Percentiles rank a stretch among this genome's conserved stretches.
These are phyloP conservation scores for Hortiboletus campestris DNA, from an alignment of 768 basidiomycete genomes.

Conservation along the genomic window DNA sequence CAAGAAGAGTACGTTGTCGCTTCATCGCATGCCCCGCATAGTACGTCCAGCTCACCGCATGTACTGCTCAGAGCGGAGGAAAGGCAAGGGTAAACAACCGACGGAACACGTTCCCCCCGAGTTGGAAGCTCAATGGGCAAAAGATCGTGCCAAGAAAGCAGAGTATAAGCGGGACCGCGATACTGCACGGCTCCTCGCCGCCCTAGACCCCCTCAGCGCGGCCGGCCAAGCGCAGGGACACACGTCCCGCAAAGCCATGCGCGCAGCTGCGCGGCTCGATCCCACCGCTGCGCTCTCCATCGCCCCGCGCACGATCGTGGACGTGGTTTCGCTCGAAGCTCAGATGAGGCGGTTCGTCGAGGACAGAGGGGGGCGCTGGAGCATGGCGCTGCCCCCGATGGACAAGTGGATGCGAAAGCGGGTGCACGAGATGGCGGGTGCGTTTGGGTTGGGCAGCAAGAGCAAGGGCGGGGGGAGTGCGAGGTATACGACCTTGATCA, in stretches of 20 bases:
- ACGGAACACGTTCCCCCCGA: conserved; percentile 45
- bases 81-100: conserved; percentile 14
- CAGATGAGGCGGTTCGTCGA: conserved; percentile 70
- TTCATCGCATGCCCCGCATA: not conserved
- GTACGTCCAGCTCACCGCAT: not conserved
- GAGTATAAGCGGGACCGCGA: conserved; percentile 64
- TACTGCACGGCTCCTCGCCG: conserved; percentile 50
- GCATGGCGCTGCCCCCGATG: conserved; percentile 77
- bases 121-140: conserved; percentile 70
- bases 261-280: conserved; percentile 52
- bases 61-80: conserved; percentile 30
- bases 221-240: conserved; percentile 10
- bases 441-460: conserved; percentile 74
- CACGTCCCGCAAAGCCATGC: conserved; percentile 59
- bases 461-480: conserved; percentile 69
- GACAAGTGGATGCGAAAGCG: conserved; percentile 65
- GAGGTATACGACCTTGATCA: conserved; percentile 75
- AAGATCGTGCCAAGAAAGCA: conserved; percentile 83
- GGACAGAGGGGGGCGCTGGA: conserved; percentile 47
- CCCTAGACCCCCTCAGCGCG: conserved; percentile 58
- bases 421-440: conserved; percentile 77
- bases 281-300: conserved; percentile 33
- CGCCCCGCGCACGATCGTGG: conserved; percentile 50
- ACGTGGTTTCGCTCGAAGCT: conserved; percentile 63
- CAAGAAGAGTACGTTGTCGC: conserved; percentile 48